Evolutionary conservation across 495 filamentous ascomycete genomes (phyloP), one percentile per base, ranked within the genome.

Genomic region (Penicillium antarcticum): DNA sequence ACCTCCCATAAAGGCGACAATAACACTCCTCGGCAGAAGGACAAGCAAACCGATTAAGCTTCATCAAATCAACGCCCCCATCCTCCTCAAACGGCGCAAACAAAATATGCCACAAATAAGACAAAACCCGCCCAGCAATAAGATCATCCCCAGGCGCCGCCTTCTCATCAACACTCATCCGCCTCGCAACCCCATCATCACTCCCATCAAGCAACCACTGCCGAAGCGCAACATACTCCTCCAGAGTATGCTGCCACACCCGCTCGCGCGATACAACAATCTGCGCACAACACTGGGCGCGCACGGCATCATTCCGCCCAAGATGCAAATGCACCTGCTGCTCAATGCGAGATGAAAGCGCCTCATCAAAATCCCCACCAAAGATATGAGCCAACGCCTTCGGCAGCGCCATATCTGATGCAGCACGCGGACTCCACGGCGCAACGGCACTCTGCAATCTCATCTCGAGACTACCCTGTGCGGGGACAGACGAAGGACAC

Each of bases 251-350:
- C 45, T 67, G 66, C 58, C 65, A 68, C 1, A 74, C 45, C 0
- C 63, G 61, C 13, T 68, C 59, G 1, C 65, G 58, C 12, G 64
- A 48, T 31, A 76, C 69, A 13, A 66, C 69, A 55, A 77, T 76
- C 42, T 77, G 74, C 33, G 71, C 73, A 60, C 74, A 77, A 52
- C 74, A 77, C 52, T 74, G 70, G 24, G 72, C 49, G 2, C 74
- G 60, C 6, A 77, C 43, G 4, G 66, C 55, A 42, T 75, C 65
- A 21, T 61, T 61, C 6, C 67, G 50, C 8, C 67, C 59, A 1
- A 71, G 62, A 26, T 53, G 42, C 8, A 59, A 23, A 13, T 45
- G 33, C 1, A 34, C 51, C 1, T 34, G 26, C 10, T 5, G 17
- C 1, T 12, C 31, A 1, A 21, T 11, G 11, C 46, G 17, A 10